Base-by-base conservation (phyloP, 495 filamentous ascomycete species). In the Sporormia fimetaria region DNA sequence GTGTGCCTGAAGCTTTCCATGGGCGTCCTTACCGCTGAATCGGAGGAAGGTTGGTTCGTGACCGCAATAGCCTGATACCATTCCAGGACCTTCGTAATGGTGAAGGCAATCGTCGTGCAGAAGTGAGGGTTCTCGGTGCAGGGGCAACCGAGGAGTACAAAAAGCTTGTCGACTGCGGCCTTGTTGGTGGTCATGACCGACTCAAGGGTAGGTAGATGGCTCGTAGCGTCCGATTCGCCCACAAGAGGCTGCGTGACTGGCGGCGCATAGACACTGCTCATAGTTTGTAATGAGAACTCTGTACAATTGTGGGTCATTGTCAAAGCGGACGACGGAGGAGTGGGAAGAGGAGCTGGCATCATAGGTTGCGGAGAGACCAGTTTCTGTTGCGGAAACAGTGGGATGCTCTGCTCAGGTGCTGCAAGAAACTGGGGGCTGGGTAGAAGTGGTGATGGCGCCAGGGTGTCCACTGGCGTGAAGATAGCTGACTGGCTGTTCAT, bases 91-190 rank as follows among this genome's bases (percentile, higher is more conserved):
- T 49, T 54, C 24, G 42, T 32, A 22, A 49, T 54, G 12, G 50
- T 49, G 40, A 54, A 54, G 22, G 50, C 44, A 14, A 54, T 42
- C 14, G 50, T 54, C 12, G 44, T 54, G 18, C 40, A 49, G 40
- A 44, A 54, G 33, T 54, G 50, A 5, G 50, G 50, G 39, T 49
- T 54, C 6, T 33, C 27, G 2, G 50, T 44, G 37, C 50, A 54
- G 16, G 40, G 40, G 50, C 50, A 49, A 23, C 42, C 37, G 8
- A 49, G 44, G 3, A 49, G 41, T 6, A 49, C 35, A 18, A 49
- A 45, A 15, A 49, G 37, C 41, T 49, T 49, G 33, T 54, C 50
- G 12, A 54, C 40, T 9, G 50, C 45, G 9, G 25, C 18, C 37
- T 54, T 54, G 41, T 49, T 54, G 38, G 41, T 54, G 2, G 44